phyloP scores from a whole-genome alignment of 306 rosid species.

The Begonia loranthoides region DNA sequence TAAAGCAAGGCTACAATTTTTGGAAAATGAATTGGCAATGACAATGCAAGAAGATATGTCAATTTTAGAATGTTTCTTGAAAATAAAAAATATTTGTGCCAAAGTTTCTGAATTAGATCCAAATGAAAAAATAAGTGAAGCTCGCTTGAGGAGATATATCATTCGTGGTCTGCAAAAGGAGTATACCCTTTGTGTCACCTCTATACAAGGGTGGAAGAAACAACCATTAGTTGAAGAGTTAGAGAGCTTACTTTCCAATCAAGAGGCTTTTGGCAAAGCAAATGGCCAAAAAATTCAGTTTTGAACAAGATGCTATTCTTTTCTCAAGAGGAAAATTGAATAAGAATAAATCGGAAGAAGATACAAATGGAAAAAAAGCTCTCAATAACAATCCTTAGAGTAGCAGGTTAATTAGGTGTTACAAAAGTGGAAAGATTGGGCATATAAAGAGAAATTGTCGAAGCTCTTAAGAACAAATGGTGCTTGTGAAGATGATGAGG shows the following conservation, averaged over 20 bases:
- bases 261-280: slow-evolving; percentile 3
- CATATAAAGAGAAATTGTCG: slow-evolving; percentile 5
- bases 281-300: neutral
- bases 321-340: neutral
- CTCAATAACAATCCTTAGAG: neutral
- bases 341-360: neutral
- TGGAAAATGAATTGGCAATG: slow-evolving; percentile 1
- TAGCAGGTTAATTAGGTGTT: neutral
- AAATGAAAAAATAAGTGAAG: neutral
- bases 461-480: neutral
- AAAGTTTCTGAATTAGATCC: slow-evolving; percentile 6
- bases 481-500: neutral
- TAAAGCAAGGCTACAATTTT: neutral
- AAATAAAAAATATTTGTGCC: slow-evolving; percentile 1
- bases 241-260: slow-evolving; percentile 1
- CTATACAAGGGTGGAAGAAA: neutral
- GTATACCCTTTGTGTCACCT: neutral
- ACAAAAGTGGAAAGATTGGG: neutral
- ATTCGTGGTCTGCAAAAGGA: slow-evolving; percentile 1
- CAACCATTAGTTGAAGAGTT: slow-evolving; percentile 5
- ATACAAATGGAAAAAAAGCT: neutral
- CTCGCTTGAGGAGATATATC: neutral
- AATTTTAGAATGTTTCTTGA: slow-evolving; percentile 2
- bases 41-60: neutral
- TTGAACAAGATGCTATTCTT: neutral